Conservation (phyloP, 768 basidiomycete genomes). For the Coprinopsis sp. region DNA sequence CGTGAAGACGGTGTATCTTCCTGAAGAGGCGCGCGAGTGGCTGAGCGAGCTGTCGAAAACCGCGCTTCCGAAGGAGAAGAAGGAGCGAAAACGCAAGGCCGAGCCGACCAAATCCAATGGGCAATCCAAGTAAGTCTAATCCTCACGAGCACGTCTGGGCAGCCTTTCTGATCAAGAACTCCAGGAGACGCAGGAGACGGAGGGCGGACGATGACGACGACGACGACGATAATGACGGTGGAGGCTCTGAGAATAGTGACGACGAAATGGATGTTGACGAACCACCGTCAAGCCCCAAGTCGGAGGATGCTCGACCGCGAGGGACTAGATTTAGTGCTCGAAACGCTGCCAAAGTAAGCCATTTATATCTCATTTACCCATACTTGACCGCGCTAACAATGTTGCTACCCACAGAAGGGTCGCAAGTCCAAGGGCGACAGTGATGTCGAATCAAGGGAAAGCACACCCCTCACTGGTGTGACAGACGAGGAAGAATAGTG, state of each 20-base stretch:
- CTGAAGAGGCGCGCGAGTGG: slow-evolving; percentile 55
- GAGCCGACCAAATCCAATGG: slow-evolving; percentile 41
- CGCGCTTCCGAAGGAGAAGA: slow-evolving; percentile 37
- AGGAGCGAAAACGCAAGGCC: slow-evolving; percentile 56
- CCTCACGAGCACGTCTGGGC: background rate
- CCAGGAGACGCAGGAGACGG: slow-evolving; percentile 32
- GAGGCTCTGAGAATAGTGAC: slow-evolving; percentile 32
- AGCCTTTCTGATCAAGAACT: slow-evolving; percentile 5
- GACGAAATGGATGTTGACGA: slow-evolving; percentile 31
- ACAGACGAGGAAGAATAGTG: too few relatives aligned
- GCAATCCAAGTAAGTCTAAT: slow-evolving; percentile 39
- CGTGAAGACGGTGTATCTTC: slow-evolving; percentile 61
- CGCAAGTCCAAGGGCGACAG: too few relatives aligned
- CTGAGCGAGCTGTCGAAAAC: slow-evolving; percentile 43
- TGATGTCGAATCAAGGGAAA: too few relatives aligned
- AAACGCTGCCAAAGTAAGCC: slow-evolving; percentile 15
- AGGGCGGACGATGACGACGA: slow-evolving; percentile 38
- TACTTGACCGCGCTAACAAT: too few relatives aligned
- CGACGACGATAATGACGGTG: slow-evolving; percentile 27
- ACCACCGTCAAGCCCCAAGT: slow-evolving; percentile 12
- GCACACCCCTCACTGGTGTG: too few relatives aligned
- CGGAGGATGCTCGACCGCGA: slow-evolving; percentile 23
- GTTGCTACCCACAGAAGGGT: too few relatives aligned
- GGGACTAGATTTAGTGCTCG: slow-evolving; percentile 21
- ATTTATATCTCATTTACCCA: too few relatives aligned